A percentile compares a stretch with the other conserved stretches of the same genome.
These are phyloP conservation scores for Arthonia radiata DNA, from an alignment of 495 filamentous ascomycete species.

Conservation along the genomic window DNA sequence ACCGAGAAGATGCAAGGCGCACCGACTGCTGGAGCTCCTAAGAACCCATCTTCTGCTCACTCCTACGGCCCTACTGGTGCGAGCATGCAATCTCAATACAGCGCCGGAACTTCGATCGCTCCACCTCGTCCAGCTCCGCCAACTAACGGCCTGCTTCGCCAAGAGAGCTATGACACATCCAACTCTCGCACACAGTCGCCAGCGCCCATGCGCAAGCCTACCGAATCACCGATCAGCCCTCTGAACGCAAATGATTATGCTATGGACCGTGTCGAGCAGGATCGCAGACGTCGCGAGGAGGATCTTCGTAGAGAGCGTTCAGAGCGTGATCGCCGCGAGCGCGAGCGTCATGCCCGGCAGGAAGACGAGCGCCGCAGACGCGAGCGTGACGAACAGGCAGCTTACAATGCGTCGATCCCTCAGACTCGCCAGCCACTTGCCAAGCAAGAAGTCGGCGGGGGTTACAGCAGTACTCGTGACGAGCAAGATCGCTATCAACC, in stretches of 20 bases:
- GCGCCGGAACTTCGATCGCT: slow-evolving; percentile 41
- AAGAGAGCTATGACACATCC: slow-evolving; percentile 9
- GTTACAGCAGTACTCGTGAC: slow-evolving; percentile 28
- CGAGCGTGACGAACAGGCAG: slow-evolving; percentile 42
- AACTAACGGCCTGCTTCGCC: slow-evolving; percentile 1
- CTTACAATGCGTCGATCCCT: slow-evolving; percentile 68
- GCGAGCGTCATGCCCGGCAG: slow-evolving; percentile 17
- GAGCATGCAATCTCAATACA: too few relatives aligned
- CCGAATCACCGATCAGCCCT: slow-evolving; percentile 25
- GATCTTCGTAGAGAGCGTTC: too few relatives aligned
- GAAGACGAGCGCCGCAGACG: slow-evolving; percentile 27
- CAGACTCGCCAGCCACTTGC: slow-evolving; percentile 49
- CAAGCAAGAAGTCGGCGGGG: slow-evolving; percentile 61
- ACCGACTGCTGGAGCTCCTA: slow-evolving; percentile 39
- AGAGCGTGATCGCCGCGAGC: slow-evolving; percentile 27
- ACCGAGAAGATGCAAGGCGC: slow-evolving; percentile 69
- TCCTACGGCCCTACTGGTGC: too few relatives aligned
- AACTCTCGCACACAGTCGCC: slow-evolving; percentile 15
- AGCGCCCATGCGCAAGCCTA: slow-evolving; percentile 23
- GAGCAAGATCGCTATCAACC: too few relatives aligned
- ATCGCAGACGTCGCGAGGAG: too few relatives aligned
- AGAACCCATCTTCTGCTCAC: slow-evolving; percentile 62
- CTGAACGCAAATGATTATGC: too few relatives aligned
- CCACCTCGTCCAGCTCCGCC: slow-evolving; percentile 37
- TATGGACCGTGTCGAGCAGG: too few relatives aligned